These are phyloP conservation scores for Hortiboletus rubellus DNA, from an alignment of 1,284 basidiomycete genomes.

Conservation along the genomic window DNA sequence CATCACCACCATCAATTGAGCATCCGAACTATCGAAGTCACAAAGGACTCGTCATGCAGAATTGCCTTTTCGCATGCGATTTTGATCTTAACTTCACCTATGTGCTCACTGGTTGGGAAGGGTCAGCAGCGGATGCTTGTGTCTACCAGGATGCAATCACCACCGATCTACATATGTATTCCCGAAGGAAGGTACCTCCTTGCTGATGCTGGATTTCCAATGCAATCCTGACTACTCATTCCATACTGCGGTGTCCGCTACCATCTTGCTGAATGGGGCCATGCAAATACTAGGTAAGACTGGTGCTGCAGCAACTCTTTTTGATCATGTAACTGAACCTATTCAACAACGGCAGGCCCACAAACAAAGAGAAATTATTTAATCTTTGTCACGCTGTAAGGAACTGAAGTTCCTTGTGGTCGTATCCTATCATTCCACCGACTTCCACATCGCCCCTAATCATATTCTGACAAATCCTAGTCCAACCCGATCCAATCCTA, in stretches of 20 bases:
- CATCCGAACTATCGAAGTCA: neutral
- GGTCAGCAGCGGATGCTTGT: neutral
- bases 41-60: neutral
- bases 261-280: neutral
- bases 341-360: no score
- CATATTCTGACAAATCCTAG: no score
- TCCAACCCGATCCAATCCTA: no score
- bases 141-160: neutral
- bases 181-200: neutral
- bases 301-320: no score
- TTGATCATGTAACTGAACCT: no score
- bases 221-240: neutral
- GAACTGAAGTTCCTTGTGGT: no score
- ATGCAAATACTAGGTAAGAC: neutral
- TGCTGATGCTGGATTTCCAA: neutral
- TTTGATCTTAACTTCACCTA: neutral
- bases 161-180: neutral
- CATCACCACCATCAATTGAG: no score
- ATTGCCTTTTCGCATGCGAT: neutral
- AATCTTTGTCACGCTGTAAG: slow-evolving; percentile 45
- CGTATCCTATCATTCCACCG: no score
- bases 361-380: slow-evolving; percentile 39
- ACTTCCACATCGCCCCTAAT: no score
- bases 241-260: neutral
- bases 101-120: neutral